These are phyloP conservation scores for Schoenoplectus tabernaemontani DNA, from an alignment of 202 grass and related monocot genomes.

Conservation along the genomic window DNA sequence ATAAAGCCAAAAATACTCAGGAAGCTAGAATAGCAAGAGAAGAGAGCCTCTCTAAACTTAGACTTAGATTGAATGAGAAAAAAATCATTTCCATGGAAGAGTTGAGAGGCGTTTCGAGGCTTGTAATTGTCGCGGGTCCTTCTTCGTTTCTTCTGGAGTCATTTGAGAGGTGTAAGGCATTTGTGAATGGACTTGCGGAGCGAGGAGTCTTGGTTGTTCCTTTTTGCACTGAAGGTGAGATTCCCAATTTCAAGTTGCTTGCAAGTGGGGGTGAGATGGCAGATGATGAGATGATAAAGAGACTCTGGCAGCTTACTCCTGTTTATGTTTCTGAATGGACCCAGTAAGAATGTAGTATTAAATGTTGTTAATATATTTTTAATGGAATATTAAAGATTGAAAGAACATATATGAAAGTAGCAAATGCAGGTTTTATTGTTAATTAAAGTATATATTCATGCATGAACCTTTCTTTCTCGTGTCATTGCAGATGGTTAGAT, in stretches of 20 bases:
- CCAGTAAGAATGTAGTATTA: conserved; percentile 38
- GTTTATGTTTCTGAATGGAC: conserved; percentile 53
- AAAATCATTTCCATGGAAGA: conserved; percentile 47
- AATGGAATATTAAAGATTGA: not conserved
- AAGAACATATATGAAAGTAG: not conserved
- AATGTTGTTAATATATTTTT: not conserved
- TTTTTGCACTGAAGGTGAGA: conserved; percentile 54
- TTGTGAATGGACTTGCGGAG: conserved; percentile 49
- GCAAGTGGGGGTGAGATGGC: not conserved
- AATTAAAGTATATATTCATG: not conserved
- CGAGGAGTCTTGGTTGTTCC: conserved; percentile 70
- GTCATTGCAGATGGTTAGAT: conserved; percentile 63
- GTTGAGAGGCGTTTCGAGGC: conserved; percentile 60
- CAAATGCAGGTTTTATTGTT: not conserved
- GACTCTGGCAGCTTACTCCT: conserved; percentile 74
- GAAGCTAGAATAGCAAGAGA: conserved; percentile 71
- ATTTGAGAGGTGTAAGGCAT: conserved; percentile 64
- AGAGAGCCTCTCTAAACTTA: conserved; percentile 74
- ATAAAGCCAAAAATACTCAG: conserved; percentile 66
- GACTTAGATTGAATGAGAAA: conserved; percentile 42
- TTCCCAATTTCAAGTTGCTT: conserved; percentile 37
- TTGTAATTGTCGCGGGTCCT: conserved; percentile 76
- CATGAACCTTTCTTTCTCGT: not conserved
- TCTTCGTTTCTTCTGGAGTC: conserved; percentile 55
- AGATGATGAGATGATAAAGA: conserved; percentile 36